Evolutionary conservation across 1,139 yeast genomes (phyloP), one percentile per base, ranked within the genome.

Genomic region (Taiozyma onychis): DNA sequence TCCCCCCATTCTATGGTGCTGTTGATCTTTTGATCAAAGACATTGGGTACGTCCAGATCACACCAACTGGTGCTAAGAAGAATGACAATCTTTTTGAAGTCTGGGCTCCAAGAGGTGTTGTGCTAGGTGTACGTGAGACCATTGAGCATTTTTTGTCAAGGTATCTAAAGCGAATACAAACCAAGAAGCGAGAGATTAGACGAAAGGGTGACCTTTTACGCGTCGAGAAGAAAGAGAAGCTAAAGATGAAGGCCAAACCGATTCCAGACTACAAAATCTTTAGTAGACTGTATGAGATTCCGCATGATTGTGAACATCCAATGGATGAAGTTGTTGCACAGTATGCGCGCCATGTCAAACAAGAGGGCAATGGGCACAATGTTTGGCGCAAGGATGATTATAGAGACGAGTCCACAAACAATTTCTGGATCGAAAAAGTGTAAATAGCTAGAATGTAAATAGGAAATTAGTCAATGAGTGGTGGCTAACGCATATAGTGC

Each of bases 1-100:
- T 85, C 6, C 90, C 91, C 0, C 87, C 88, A n/a, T 84, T 84
- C 57, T 70, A 68, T 48, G 95, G 91, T 0, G 69, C 81, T 2
- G 71, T 85, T 21, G 93, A 87, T 58, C 61, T 88, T 28, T 88
- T 88, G 0, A 60, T 89, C 14, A 80, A 83, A 46, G 85, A 85
- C 49, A 63, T 85, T 16, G 96, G 96, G 0, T 81, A 78, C 55
- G 57, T 88, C 2, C 81, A 83, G 48, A 64, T 88, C 39, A 77
- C 76, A 26, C 83, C 89, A 1, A 81, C 86, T 0, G 93, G 95
- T 2, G 62, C 57, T n/a, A 69, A 74, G 47, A 64, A 67, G 3
- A 67, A 56, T 30, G 66, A 63, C 8, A 74, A 76, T 4, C 66
- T 71, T 21, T 66, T 64, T 44, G 75, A 73, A 53, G 70, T 81